Evolutionary conservation across 306 rosid genomes (phyloP), one percentile per base, ranked within the genome.

Genomic region (Styphnolobium japonicum): DNA sequence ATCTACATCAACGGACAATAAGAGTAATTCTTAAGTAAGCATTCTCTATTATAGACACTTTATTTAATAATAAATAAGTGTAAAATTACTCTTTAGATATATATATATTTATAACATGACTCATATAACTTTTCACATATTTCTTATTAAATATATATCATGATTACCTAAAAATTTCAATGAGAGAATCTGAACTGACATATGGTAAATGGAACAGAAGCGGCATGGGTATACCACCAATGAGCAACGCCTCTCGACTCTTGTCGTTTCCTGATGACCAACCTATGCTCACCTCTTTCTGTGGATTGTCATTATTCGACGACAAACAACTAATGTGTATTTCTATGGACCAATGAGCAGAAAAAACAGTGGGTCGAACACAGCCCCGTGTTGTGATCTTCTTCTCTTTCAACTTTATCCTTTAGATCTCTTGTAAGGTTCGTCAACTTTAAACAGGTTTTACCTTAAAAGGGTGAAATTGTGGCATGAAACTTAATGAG

Each of bases 301-400:
- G 55, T 62, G 84, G 67, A 57, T 67, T 73, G 65, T 34, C 42
- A 45, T 2, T 8, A 0, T 33, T 12, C 34, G 64, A 21, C 39
- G 15, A 10, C 16, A n/a, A 75, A 21, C 14, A 60, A 36, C 45
- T 68, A 67, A 55, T 55, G 39, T 72, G 63, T 18, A 61, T 9
- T 67, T 39, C 75, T 81, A 53, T 84, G 86, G 81, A 80, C 69
- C 74, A 75, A 36, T 16, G 7, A 18, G 42, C 70, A 15, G 10
- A 58, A 6, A 75, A 83, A 83, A 77, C 85, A 23, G 79, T 25
- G 86, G 88, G 89, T n/a, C n/a, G n/a, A n/a, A n/a, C n/a, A n/a
- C n/a, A n/a, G n/a, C n/a, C n/a, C n/a, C n/a, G n/a, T n/a, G n/a
- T n/a, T n/a, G n/a, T n/a, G n/a, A n/a, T n/a, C n/a, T n/a, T n/a